Conservation (phyloP, 176 grass and related monocot genomes). For the Rhynchospora pubera region DNA sequence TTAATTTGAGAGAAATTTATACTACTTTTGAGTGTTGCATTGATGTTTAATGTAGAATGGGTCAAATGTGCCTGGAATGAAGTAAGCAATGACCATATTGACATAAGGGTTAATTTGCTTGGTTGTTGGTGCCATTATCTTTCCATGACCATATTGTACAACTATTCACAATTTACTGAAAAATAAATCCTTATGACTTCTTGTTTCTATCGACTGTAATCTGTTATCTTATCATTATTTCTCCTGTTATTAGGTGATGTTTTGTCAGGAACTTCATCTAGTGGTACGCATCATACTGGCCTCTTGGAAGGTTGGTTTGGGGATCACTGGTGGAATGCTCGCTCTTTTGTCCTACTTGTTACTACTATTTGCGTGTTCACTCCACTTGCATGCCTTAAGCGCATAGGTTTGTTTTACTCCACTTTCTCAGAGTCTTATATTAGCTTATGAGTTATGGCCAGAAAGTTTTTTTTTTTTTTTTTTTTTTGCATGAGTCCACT, state of each 20-base stretch:
- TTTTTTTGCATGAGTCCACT: background rate
- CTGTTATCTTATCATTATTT: background rate
- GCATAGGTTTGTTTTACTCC: constrained; percentile 50
- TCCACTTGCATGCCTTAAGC: constrained; percentile 79
- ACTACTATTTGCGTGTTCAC: constrained; percentile 69
- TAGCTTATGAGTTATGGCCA: background rate
- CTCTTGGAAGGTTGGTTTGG: constrained; percentile 95
- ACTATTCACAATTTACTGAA: too few relatives aligned
- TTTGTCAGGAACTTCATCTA: constrained; percentile 81
- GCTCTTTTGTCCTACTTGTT: constrained; percentile 55
- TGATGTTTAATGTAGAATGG: background rate
- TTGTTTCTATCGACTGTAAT: background rate
- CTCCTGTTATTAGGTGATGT: constrained; percentile 49
- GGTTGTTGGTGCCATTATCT: background rate
- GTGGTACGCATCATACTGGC: constrained; percentile 60
- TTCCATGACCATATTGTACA: background rate
- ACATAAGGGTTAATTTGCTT: background rate
- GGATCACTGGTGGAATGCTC: constrained; percentile 59
- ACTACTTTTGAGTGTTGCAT: background rate
- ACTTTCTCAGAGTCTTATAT: background rate
- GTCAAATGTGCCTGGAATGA: background rate
- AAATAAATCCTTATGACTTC: background rate
- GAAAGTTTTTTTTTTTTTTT: too few relatives aligned
- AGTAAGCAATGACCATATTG: background rate
- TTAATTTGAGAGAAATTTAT: background rate